Evolutionary conservation across 768 basidiomycete genomes (phyloP), one percentile per base, ranked within the genome.

Genomic region (Pholiota molesta): DNA sequence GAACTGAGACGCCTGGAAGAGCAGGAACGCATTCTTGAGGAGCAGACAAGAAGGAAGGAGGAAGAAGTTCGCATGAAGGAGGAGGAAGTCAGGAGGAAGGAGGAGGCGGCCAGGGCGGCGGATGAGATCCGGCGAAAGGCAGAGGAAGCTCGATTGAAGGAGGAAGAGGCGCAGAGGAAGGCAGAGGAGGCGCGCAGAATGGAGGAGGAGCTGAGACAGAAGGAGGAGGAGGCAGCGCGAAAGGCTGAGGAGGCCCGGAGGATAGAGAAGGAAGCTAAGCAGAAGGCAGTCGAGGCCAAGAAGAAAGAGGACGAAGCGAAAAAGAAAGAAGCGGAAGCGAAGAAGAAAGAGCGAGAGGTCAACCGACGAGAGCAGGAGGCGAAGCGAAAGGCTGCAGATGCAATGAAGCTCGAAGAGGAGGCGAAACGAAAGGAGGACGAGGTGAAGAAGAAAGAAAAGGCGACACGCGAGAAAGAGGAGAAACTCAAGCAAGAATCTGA

Each of bases 401-500:
- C 64, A 44, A 62, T 55, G 65, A 59, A 62, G 37, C 68, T 62
- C 61, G 69, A 69, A 52, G 66, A 68, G 52, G 68, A 67, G 26
- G 66, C 61, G 35, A 66, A 61, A 60, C 60, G 56, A 31, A 61
- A 74, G 72, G 65, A 73, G 65, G 59, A 70, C 65, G 66, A 78
- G 33, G 57, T 66, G 0, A 71, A 62, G 62, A 64, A 62, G 39
- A 66, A 72, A 47, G 75, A 74, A 47, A 65, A 66, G 52, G 54
- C 59, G 57, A 60, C 66, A 28, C 64, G 59, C 44, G 60, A 56
- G 64, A 56, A 64, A 29, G 75, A 75, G 52, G 68, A 67, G 39
- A 72, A 73, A 37, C 59, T 63, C 33, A 66, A 62, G 59, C 60
- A 61, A 55, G 65, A 67, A 55, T 66, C 71, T 62, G 67, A 72